Conservation (phyloP, 2,329 filamentous ascomycete species). For the Bertia moriformis region DNA sequence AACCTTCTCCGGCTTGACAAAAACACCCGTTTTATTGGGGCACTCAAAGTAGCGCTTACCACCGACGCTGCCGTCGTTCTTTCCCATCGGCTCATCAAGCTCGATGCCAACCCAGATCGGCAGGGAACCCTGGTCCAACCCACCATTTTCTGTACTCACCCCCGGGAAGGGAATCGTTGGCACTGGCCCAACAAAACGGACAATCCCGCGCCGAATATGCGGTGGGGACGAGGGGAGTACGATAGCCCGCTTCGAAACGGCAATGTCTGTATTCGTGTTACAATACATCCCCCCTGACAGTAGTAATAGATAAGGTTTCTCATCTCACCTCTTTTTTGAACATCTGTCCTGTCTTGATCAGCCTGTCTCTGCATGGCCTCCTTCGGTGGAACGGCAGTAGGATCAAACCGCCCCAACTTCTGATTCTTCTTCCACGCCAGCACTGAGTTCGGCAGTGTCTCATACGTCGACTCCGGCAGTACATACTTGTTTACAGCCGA, state of each 20-base stretch:
- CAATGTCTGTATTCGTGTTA: slow-evolving; percentile 1
- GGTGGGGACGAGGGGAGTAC: not conserved
- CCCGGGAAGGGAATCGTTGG: not conserved
- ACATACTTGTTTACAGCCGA: slow-evolving; percentile 1
- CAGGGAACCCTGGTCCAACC: not conserved
- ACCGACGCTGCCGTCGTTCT: slow-evolving; percentile 42
- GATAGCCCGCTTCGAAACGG: not conserved
- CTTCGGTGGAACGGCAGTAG: not conserved
- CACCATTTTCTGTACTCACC: not conserved
- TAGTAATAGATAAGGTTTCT: too few species aligned
- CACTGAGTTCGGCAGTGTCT: not conserved
- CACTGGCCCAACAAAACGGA: not conserved
- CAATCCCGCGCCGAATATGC: not conserved
- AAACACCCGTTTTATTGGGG: slow-evolving; percentile 37
- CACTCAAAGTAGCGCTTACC: slow-evolving; percentile 38
- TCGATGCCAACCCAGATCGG: slow-evolving; percentile 39
- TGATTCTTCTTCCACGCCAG: slow-evolving; percentile 1
- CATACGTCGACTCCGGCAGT: not conserved
- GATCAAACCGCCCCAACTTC: not conserved
- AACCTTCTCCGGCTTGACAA: slow-evolving; percentile 46
- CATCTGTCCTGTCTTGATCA: not conserved
- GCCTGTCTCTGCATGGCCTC: not conserved
- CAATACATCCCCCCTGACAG: too few species aligned
- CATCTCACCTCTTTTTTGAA: not conserved
- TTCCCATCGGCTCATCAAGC: slow-evolving; percentile 49